Base-by-base conservation (phyloP, 2,329 filamentous ascomycete species). In the Beauveria sp. region DNA sequence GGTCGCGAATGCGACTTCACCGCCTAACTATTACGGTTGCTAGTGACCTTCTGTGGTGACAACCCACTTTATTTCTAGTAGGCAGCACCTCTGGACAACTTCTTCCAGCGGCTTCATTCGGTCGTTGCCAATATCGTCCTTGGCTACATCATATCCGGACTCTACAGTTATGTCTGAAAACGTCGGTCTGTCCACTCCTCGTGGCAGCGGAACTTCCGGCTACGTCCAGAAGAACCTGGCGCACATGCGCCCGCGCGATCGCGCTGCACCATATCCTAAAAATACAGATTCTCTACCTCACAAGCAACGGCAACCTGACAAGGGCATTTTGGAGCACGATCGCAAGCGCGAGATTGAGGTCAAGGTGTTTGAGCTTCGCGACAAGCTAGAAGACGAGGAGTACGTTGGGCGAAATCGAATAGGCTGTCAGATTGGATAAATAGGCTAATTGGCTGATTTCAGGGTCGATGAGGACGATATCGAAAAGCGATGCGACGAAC, bases 141-240 rank as follows among this genome's bases (percentile, higher is more conserved):
- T 24, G 4, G 3, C 6, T 31, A 5, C 14, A 40, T 40, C 1
- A 26, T 26, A 5, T 1, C 12, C 20, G 26, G 20, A 42, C 18
- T 31, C 12, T 49, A 42, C 18, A 45, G 70, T 40, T 68, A 98
- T 98, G 95, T 95, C 93, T 64, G 92, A 95, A 67, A 99, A 99
- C 79, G 95, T 99, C 71, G 96, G 95, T 62, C 91, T 99, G 69
- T 87, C 89, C 62, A 99, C 95, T 5, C 95, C 95, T 3, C 88
- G 95, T 70, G 95, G 95, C 67, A 96, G 90, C 72, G 95, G 95
- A 53, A 99, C 95, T 62, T 98, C 93, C 1, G 95, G 95, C 72
- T 98, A 98, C 74, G 93, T 99, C 62, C 93, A 98, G 77, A 91
- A 92, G 75, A 99, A 98, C 79, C 86, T 92, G 42, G 95, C 95